Evolutionary conservation across 768 basidiomycete genomes (phyloP), one percentile per base, ranked within the genome.

Genomic region (Rhodotorula kratochvilovae): DNA sequence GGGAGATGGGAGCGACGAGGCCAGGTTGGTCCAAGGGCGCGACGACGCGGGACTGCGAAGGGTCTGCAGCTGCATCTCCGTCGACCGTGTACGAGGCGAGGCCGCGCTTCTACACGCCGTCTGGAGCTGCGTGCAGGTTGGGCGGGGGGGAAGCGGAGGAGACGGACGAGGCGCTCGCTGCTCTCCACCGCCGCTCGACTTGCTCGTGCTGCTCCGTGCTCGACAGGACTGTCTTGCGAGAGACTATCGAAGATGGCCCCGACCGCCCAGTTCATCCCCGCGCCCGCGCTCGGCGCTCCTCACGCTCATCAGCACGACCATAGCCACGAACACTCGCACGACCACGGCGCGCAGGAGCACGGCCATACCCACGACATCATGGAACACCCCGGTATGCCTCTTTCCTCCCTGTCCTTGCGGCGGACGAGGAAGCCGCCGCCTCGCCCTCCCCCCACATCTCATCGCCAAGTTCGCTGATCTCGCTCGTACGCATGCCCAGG

Each of bases 331-430:
- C 73, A 76, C 63, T 48, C 50, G 50, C 76, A 71, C 58, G 48
- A 29, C 45, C 74, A 72, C 66, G 81, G 71, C 25, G 58, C 72
- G 53, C 55, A 84, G 54, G 92, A 94, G 63, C 94, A 97, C 78
- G 94, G 94, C 8, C 95, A 97, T 77, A 92, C 92, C 0, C 95
- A 97, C 79, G 95, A 97, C 72, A 88, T 90, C 77, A 84, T 95
- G 59, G 92, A 96, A 65, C 84, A 96, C 81, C 85, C 93, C 68
- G 94, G 94, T 89, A 78, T 51, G 82, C 74, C 29, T 27, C 51
- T 5, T 4, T 31, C 8, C 21, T 7, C 53, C 58, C 36, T 16
- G 17, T 62, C 16, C 35, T 36, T 39, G 59, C 13, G 54, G 21
- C 25, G 53, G n/a, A 50, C 51, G 46, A 35, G 31, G 54, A 19